Evolutionary conservation across 441 rosid genomes (phyloP), one percentile per base, ranked within the genome.

Genomic region (Cnidoscolus chayamansa): DNA sequence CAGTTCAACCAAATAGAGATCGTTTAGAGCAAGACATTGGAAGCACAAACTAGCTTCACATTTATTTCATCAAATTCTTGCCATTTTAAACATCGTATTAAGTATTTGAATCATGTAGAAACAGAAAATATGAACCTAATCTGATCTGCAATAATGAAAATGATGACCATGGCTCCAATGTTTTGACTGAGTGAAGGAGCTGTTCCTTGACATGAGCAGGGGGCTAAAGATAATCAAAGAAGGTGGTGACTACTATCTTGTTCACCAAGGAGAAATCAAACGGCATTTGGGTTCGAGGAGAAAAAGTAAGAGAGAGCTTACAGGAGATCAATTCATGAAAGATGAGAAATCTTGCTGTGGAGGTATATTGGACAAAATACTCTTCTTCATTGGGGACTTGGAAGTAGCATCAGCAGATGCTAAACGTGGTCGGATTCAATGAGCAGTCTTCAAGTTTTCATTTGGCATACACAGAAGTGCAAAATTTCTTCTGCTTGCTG

Each of bases 141-240:
- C 1, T 61, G 48, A 35, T 32, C 30, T 60, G 11, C 47, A 32
- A 32, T 35, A 32, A 16, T 25, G 2, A 63, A 37, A 30, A 13
- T 65, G 65, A 60, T 10, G 9, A 57, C 3, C 7, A 17, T 51
- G 49, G 62, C 32, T 19, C n/a, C 4, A 31, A 10, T 17, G 7
- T 25, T 35, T 2, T 25, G 62, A 40, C 7, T 35, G 31, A 31
- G 37, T 25, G 32, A 30, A 10, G 25, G 49, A 16, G 31, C 25
- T 37, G 53, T 45, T 56, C 3, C 4, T 43, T 73, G 45, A 12
- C 37, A 16, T 67, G 55, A 45, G 66, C 69, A 85, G 91, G 78
- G 91, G 86, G 47, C 74, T 81, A 74, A 85, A 80, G 83, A 84
- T 85, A 84, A 80, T 84, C 61, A 74, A 84, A 70, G 91, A 87